A percentile compares a stretch with the other conserved stretches of the same genome.
These are phyloP conservation scores for Austroboletus festivus DNA, from an alignment of 768 basidiomycete species.

Conservation along the genomic window DNA sequence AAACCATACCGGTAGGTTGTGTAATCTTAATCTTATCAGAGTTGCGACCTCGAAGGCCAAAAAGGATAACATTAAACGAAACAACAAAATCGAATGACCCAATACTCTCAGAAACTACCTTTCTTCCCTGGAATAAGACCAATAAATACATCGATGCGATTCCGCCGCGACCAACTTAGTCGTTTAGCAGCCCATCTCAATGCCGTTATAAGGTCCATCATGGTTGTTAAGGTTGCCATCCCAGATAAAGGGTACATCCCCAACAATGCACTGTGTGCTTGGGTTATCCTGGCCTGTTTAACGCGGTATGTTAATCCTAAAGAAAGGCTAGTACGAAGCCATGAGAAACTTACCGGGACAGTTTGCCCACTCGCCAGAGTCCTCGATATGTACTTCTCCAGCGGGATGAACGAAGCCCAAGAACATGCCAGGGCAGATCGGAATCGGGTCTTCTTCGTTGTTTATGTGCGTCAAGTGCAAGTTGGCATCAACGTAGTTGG, in stretches of 20 bases:
- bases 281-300: conserved; percentile 55
- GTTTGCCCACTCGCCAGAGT: conserved; percentile 46
- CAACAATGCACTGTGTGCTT: conserved; percentile 30
- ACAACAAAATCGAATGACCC: no score
- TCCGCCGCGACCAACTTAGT: background rate
- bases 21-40: no score
- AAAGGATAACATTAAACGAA: no score
- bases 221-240: conserved; percentile 43
- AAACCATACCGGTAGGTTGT: no score
- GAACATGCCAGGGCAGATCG: conserved; percentile 33
- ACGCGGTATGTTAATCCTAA: background rate
- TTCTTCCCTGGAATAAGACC: no score
- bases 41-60: no score
- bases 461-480: conserved; percentile 50
- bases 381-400: conserved; percentile 44
- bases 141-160: background rate
- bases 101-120: no score
- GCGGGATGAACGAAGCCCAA: conserved; percentile 40
- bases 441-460: conserved; percentile 44
- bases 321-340: background rate
- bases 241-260: conserved; percentile 40
- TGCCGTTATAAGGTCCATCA: conserved; percentile 36
- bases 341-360: conserved; percentile 44
- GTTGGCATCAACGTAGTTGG: conserved; percentile 50
- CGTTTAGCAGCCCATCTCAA: conserved; percentile 26